Base-by-base conservation (phyloP, 257 asterid genomes). In the Solanum pinnatisectum region DNA sequence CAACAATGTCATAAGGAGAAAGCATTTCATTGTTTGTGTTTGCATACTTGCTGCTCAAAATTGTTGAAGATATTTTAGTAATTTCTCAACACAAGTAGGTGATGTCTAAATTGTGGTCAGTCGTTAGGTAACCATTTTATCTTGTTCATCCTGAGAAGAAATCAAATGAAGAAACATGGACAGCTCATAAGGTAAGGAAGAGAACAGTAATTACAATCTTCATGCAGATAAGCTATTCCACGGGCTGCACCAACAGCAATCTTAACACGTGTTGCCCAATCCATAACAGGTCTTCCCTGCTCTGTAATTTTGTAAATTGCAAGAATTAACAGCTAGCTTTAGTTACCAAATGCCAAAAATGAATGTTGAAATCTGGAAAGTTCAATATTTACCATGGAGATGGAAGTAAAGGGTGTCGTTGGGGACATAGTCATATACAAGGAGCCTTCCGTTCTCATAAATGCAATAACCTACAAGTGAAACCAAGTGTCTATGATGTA, bases 401-500 rank as follows among this genome's bases (percentile, higher is more conserved):
- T 97, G 99, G 93, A 94, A 96, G 93, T 97, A 91, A 88, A 97
- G 98, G 88, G 96, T 94, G 91, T 97, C 84, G 73, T 97, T 96
- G 60, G 99, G 93, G 74, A 97, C 92, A 86, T 92, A 97, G 87
- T 97, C 99, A 90, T 93, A 96, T 44, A 97, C 95, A 32, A 96
- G 98, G 90, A 97, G 91, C 94, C 98, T 94, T 84, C 88, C 91
- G 10, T 91, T 90, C 76, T 95, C 98, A 88, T 94, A 94, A 89
- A 97, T 96, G 94, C 99, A 97, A 88, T 94, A 96, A 70, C 99
- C 99, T 52, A 96, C 98, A 33, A 97, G 97, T 32, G 99, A 93
- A 85, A 97, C 99, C 94, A 97, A 92, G 92, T 97, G 99, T 27
- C 98, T 94, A 89, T 97, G 99, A 90, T 97, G 99, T 91, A 97